Conservation (phyloP, 2,329 filamentous ascomycete species). For the Bipolaris gigantea region DNA sequence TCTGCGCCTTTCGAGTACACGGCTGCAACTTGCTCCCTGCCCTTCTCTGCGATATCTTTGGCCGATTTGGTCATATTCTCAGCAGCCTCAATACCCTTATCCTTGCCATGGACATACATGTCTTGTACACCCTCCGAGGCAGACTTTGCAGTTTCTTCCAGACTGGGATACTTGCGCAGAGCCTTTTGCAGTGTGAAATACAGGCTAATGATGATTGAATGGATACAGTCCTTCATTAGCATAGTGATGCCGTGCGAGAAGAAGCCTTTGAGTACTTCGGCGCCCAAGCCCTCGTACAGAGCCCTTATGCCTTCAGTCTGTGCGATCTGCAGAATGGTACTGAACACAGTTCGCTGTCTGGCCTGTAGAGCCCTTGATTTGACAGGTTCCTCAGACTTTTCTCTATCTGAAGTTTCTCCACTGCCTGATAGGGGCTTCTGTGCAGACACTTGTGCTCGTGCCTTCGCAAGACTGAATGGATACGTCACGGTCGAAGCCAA, state of each 20-base stretch:
- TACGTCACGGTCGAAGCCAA: slow-evolving; percentile 77
- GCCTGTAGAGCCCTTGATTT: slow-evolving; percentile 28
- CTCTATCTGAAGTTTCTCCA: slow-evolving; percentile 33
- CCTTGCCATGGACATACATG: slow-evolving; percentile 39
- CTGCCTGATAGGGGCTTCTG: slow-evolving; percentile 36
- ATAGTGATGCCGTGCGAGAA: slow-evolving; percentile 86
- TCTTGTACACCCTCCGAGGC: slow-evolving; percentile 36
- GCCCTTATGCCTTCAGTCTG: slow-evolving; percentile 67
- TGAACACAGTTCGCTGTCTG: slow-evolving; percentile 60
- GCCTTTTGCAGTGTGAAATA: slow-evolving; percentile 67
- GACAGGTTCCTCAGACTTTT: slow-evolving; percentile 28
- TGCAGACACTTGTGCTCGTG: slow-evolving; percentile 68
- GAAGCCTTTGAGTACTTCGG: slow-evolving; percentile 80
- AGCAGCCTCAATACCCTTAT: slow-evolving; percentile 31
- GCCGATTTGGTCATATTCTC: slow-evolving; percentile 30
- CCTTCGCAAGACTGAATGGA: slow-evolving; percentile 83
- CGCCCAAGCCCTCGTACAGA: slow-evolving; percentile 74
- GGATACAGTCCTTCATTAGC: slow-evolving; percentile 78
- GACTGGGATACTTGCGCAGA: slow-evolving; percentile 47
- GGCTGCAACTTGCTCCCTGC: slow-evolving; percentile 27
- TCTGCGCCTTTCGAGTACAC: slow-evolving; percentile 14
- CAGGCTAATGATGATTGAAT: slow-evolving; percentile 68
- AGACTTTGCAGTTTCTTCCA: slow-evolving; percentile 44
- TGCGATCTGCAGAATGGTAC: slow-evolving; percentile 60
- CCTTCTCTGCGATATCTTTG: slow-evolving; percentile 33